Conservation (phyloP, 805 yeast species). For the Myxozyma neglecta region DNA sequence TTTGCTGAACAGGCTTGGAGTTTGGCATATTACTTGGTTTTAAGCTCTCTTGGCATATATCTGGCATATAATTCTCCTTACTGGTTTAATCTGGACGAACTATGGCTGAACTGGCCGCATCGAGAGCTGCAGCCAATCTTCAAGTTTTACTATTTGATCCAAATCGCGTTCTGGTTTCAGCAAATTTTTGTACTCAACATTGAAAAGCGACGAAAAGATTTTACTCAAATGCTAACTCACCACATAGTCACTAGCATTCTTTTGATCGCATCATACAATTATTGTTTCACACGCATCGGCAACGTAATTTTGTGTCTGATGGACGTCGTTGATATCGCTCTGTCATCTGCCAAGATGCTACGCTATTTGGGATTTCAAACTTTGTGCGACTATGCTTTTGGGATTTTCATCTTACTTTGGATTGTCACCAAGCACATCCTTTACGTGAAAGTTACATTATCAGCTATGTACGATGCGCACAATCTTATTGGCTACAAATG, state of each 20-base stretch:
- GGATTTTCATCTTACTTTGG: slow-evolving; percentile 69
- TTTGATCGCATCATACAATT: slow-evolving; percentile 68
- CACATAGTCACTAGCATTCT: slow-evolving; percentile 76
- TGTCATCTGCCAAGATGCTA: slow-evolving; percentile 72
- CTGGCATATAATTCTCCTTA: slow-evolving; percentile 61
- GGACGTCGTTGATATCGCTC: slow-evolving; percentile 78
- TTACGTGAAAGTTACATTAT: slow-evolving; percentile 65
- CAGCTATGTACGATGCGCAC: slow-evolving; percentile 52
- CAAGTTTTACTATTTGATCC: slow-evolving; percentile 70
- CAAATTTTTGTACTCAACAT: slow-evolving; percentile 74
- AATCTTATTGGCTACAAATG: slow-evolving; percentile 42
- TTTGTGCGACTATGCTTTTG: slow-evolving; percentile 68
- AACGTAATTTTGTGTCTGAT: slow-evolving; percentile 72
- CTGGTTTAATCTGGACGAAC: slow-evolving; percentile 54
- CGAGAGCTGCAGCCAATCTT: slow-evolving; percentile 51
- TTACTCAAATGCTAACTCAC: slow-evolving; percentile 82
- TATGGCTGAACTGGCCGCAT: slow-evolving; percentile 77
- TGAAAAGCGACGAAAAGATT: slow-evolving; percentile 79
- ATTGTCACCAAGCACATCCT: slow-evolving; percentile 68
- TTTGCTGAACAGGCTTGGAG: slow-evolving; percentile 90
- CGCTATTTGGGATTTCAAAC: slow-evolving; percentile 64
- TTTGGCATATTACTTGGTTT: slow-evolving; percentile 55
- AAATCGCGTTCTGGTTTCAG: slow-evolving; percentile 77
- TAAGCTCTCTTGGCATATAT: slow-evolving; percentile 58
- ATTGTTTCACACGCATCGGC: slow-evolving; percentile 74